Evolutionary conservation across 2,329 filamentous ascomycete species (phyloP).

Genomic region (Diaporthe ampelina): DNA sequence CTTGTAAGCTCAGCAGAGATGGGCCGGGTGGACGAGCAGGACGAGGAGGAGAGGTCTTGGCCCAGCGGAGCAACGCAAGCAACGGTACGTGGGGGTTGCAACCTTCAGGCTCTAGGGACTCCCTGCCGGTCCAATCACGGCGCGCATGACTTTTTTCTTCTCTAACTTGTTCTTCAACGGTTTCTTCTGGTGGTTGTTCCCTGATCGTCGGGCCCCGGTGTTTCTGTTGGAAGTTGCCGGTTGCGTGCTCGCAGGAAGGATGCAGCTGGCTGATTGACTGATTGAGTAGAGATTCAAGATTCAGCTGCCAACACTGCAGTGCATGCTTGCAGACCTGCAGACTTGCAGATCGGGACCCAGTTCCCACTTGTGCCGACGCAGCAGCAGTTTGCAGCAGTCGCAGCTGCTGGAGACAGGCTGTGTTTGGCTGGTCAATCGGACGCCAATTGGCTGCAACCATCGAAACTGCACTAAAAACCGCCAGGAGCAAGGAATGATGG

Average conservation of each 20-base stretch:
- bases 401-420: neutral
- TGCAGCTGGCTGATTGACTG: too few relatives aligned
- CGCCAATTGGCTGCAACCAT: too few relatives aligned
- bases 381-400: too few relatives aligned
- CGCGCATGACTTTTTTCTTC: neutral
- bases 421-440: too few relatives aligned
- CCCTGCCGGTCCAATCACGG: slow-evolving; percentile 7
- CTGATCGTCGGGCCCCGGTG: neutral
- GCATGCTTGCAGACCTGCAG: neutral
- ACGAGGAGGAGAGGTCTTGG: neutral
- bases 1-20: slow-evolving; percentile 2
- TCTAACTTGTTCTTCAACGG: slow-evolving; percentile 5
- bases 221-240: neutral
- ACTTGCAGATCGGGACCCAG: neutral
- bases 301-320: slow-evolving; percentile 23
- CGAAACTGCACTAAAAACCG: too few relatives aligned
- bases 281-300: too few relatives aligned
- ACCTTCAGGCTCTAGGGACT: neutral
- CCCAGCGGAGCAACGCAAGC: neutral
- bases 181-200: neutral
- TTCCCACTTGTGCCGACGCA: neutral
- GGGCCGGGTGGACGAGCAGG: neutral
- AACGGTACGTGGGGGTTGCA: slow-evolving; percentile 15
- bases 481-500: neutral
- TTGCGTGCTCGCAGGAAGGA: neutral